These are phyloP conservation scores for Globisporangium apiculatum DNA, from an alignment of 352 stramenopile genomes.

Conservation along the genomic window DNA sequence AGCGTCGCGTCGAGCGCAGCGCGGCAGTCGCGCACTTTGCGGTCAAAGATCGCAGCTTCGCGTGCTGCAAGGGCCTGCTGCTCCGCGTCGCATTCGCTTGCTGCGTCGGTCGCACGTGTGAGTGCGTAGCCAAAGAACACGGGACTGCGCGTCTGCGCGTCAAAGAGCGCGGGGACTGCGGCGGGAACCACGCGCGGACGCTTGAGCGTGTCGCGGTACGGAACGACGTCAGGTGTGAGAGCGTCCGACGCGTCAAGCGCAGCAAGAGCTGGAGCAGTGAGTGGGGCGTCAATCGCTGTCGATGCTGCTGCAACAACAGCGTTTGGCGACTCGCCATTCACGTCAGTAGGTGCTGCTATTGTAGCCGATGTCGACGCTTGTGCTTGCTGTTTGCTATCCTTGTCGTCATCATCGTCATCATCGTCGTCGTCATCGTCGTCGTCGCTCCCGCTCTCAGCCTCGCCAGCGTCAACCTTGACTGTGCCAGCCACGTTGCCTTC, in stretches of 20 bases:
- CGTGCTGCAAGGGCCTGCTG: constrained; percentile 20
- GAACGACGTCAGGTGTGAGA: constrained; percentile 5
- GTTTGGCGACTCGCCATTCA: constrained; percentile 7
- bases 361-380: not conserved
- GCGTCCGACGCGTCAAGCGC: constrained; percentile 9
- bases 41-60: constrained; percentile 45
- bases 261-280: constrained; percentile 11
- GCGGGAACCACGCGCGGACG: constrained; percentile 45
- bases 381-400: not conserved
- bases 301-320: not conserved
- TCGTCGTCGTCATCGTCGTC: constrained; percentile 13
- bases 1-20: constrained; percentile 26
- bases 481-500: constrained; percentile 7
- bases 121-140: constrained; percentile 70
- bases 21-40: constrained; percentile 36
- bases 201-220: constrained; percentile 32
- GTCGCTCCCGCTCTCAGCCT: constrained; percentile 2
- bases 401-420: constrained; percentile 8
- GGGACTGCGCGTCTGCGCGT: constrained; percentile 37
- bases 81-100: constrained; percentile 27
- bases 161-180: constrained; percentile 28
- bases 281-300: no score
- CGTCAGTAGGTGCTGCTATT: constrained; percentile 7
- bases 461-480: constrained; percentile 9
- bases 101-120: constrained; percentile 30